phyloP scores from a whole-genome alignment of 495 filamentous ascomycete species.

The Cryomyces antarcticus region DNA sequence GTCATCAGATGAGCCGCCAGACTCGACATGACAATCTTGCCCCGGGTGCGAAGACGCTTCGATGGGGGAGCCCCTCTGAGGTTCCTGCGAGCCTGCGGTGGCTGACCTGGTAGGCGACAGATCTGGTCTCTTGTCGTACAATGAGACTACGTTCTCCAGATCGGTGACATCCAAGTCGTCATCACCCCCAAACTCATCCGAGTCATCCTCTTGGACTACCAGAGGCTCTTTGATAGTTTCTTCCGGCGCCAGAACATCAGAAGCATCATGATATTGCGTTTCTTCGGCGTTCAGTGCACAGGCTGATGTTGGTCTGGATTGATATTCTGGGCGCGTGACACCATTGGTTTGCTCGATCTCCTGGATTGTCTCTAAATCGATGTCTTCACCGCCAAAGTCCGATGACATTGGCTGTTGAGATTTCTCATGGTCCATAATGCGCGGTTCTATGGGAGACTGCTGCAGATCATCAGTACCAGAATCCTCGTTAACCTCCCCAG shows the following conservation, averaged over 20 bases:
- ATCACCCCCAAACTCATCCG: constrained; percentile 36
- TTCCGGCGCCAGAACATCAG: too few relatives aligned
- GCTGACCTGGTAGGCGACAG: not conserved
- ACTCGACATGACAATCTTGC: not conserved
- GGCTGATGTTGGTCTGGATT: too few relatives aligned
- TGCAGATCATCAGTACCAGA: too few relatives aligned
- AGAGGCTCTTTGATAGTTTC: too few relatives aligned
- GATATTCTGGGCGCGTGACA: too few relatives aligned
- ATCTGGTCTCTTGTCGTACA: constrained; percentile 19
- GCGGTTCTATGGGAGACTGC: too few relatives aligned
- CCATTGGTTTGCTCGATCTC: not conserved
- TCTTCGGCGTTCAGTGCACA: too few relatives aligned
- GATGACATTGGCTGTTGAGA: not conserved
- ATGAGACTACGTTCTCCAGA: constrained; percentile 25
- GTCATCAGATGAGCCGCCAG: constrained; percentile 3
- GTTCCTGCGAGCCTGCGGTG: not conserved
- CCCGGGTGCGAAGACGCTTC: not conserved
- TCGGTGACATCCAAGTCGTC: constrained; percentile 11
- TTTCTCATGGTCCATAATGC: not conserved
- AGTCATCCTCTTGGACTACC: constrained; percentile 6
- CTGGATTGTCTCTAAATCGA: constrained; percentile 34
- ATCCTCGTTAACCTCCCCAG: too few relatives aligned
- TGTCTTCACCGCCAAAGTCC: constrained; percentile 29
- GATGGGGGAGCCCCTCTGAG: not conserved
- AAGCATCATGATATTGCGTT: too few relatives aligned